Conservation (phyloP, 768 basidiomycete species). For the Mrakia blollopis region DNA sequence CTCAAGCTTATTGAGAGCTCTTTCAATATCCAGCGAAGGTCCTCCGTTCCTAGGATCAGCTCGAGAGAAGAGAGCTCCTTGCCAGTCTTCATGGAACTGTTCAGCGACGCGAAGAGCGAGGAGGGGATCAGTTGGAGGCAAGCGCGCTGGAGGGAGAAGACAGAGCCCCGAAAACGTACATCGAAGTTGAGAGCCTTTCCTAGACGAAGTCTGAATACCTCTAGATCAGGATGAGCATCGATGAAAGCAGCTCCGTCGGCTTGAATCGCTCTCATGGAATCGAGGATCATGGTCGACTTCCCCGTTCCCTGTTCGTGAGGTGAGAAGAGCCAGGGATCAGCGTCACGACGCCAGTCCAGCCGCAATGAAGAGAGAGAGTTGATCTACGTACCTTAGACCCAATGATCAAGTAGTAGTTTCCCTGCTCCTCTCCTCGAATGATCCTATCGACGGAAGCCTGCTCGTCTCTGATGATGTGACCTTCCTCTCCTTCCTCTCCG, state of each 20-base stretch:
- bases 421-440: conserved; percentile 64
- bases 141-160: no score
- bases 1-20: conserved; percentile 71
- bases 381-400: conserved; percentile 62
- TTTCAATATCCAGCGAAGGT: conserved; percentile 72
- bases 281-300: conserved; percentile 77
- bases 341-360: no score
- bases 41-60: conserved; percentile 51
- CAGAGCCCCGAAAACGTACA: no score
- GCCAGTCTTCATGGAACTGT: conserved; percentile 42
- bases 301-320: conserved; percentile 57
- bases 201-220: conserved; percentile 76
- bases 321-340: no score
- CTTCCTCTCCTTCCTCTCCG: conserved; percentile 38
- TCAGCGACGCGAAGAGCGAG: neutral
- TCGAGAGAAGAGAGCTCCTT: conserved; percentile 24
- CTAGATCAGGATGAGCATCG: conserved; percentile 79
- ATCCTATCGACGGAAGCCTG: conserved; percentile 73
- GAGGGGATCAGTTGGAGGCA: neutral
- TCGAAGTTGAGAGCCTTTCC: conserved; percentile 49
- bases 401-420: conserved; percentile 70
- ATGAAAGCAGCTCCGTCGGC: conserved; percentile 66
- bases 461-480: conserved; percentile 64
- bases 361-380: neutral
- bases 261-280: conserved; percentile 67